These are phyloP conservation scores for Aphanomyces euteiches DNA, from an alignment of 352 stramenopile genomes.

Conservation along the genomic window DNA sequence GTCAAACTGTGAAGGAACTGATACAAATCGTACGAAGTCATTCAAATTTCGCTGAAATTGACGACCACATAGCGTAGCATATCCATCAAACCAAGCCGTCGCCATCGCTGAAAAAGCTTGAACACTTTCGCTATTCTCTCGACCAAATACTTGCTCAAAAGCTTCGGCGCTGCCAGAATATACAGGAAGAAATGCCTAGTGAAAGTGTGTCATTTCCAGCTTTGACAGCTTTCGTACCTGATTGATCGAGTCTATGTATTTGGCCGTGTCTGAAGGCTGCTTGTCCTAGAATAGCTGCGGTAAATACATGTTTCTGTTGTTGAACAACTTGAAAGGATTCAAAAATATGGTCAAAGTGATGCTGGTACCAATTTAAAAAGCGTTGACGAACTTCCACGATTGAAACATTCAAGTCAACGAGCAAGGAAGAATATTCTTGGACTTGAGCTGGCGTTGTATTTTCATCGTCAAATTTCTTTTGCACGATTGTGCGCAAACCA, in stretches of 20 bases:
- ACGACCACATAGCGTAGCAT: conserved; percentile 18
- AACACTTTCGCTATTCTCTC: neutral
- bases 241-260: conserved; percentile 34
- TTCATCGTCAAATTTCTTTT: conserved; percentile 49
- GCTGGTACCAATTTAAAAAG: conserved; percentile 80
- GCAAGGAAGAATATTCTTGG: conserved; percentile 51
- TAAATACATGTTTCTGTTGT: neutral
- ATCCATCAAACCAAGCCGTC: conserved; percentile 16
- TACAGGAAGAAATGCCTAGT: conserved; percentile 19
- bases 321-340: conserved; percentile 44
- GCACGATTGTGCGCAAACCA: conserved; percentile 61
- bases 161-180: neutral
- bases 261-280: conserved; percentile 1
- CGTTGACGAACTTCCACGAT: conserved; percentile 75
- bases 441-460: conserved; percentile 36
- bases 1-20: neutral
- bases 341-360: conserved; percentile 60
- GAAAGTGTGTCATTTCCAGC: neutral
- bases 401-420: conserved; percentile 63
- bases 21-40: conserved; percentile 40
- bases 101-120: conserved; percentile 12
- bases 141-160: conserved; percentile 23
- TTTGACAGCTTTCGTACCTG: conserved; percentile 23
- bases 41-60: conserved; percentile 21
- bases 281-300: neutral